Evolutionary conservation across 2,329 filamentous ascomycete species (phyloP).

Genomic region (Leptodontidium sp.): DNA sequence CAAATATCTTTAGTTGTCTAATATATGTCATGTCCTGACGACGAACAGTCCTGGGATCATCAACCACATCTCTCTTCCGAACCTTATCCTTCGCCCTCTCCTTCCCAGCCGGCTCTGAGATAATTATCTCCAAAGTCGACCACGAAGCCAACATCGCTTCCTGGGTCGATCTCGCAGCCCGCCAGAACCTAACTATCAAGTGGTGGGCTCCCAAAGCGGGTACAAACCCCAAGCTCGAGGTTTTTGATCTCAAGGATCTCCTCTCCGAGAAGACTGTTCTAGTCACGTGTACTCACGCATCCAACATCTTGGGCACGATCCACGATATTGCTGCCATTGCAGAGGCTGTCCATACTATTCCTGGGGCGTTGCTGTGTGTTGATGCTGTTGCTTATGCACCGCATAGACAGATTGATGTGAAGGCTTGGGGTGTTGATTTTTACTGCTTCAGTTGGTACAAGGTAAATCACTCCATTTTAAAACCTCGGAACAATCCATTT

Average conservation of each 20-base stretch:
- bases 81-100: slow-evolving; percentile 68
- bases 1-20: background rate
- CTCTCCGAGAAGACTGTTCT: slow-evolving; percentile 71
- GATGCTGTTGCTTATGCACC: slow-evolving; percentile 82
- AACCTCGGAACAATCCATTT: background rate
- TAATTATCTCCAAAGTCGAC: slow-evolving; percentile 76
- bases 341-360: slow-evolving; percentile 55
- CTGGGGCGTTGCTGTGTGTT: slow-evolving; percentile 70
- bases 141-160: slow-evolving; percentile 81
- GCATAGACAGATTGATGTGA: slow-evolving; percentile 74
- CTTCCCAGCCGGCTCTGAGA: slow-evolving; percentile 66
- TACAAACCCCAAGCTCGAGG: slow-evolving; percentile 65
- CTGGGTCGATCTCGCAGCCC: slow-evolving; percentile 73
- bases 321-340: slow-evolving; percentile 67
- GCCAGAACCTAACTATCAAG: slow-evolving; percentile 67
- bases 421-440: slow-evolving; percentile 74
- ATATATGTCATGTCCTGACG: slow-evolving; percentile 13
- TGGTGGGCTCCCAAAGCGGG: slow-evolving; percentile 69
- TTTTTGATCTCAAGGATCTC: slow-evolving; percentile 63
- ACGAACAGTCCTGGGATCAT: slow-evolving; percentile 69
- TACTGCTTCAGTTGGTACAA: slow-evolving; percentile 88
- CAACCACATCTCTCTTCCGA: slow-evolving; percentile 79
- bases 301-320: slow-evolving; percentile 77
- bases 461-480: slow-evolving; percentile 41
- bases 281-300: slow-evolving; percentile 77